These are phyloP conservation scores for Acanthamoeba divionensis DNA, from an alignment of 208 protist genomes.

Conservation along the genomic window DNA sequence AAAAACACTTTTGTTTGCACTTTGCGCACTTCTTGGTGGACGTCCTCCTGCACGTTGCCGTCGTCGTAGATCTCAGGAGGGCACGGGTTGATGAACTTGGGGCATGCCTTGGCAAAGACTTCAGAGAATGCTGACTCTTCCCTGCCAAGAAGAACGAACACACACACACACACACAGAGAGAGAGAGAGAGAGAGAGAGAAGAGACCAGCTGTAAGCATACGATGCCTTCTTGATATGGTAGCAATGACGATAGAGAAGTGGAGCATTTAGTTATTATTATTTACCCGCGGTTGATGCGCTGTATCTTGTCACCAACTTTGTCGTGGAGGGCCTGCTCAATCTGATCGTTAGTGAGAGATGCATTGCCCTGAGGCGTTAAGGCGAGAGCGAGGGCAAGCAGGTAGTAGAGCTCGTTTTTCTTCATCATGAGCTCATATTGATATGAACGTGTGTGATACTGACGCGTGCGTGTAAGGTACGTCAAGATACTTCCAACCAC, in stretches of 20 bases:
- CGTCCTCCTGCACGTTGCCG: not conserved
- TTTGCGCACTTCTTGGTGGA: constrained; percentile 24
- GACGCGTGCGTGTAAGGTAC: constrained; percentile 77
- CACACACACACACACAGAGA: not conserved
- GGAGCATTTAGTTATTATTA: too few relatives aligned
- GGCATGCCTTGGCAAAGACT: constrained; percentile 74
- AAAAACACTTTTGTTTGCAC: constrained; percentile 77
- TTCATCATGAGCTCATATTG: constrained; percentile 79
- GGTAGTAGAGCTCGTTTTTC: constrained; percentile 79
- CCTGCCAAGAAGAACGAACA: not conserved
- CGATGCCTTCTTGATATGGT: not conserved
- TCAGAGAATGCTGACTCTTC: constrained; percentile 66
- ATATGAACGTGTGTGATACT: constrained; percentile 68
- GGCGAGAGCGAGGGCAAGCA: constrained; percentile 74
- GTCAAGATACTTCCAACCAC: constrained; percentile 71
- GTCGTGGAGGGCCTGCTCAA: constrained; percentile 69
- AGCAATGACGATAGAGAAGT: too few relatives aligned
- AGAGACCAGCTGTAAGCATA: not conserved
- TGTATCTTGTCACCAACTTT: constrained; percentile 75
- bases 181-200: not conserved
- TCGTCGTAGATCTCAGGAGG: constrained; percentile 48
- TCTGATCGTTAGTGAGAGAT: constrained; percentile 65
- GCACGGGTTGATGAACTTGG: constrained; percentile 74
- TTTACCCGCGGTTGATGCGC: constrained; percentile 71
- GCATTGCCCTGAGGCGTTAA: constrained; percentile 75